Base-by-base conservation (phyloP, 192 early-diverging fungal species). In the Podila epicladia region DNA sequence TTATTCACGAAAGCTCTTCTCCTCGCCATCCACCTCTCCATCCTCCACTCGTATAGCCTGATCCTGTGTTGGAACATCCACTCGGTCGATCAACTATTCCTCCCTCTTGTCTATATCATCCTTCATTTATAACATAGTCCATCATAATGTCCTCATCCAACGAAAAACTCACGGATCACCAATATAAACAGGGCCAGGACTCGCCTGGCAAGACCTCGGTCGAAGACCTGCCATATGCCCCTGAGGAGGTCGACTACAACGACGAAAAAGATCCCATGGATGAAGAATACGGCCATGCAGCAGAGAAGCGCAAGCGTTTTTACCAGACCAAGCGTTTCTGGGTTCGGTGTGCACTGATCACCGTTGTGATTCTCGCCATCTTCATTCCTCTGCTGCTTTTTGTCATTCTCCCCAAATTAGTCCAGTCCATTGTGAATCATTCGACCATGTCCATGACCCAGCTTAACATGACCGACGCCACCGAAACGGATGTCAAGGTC, bases 331-430 rank as follows among this genome's bases (percentile, higher is more conserved):
- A 80, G 49, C 82, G 85, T 15, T 87, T 82, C 65, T 87, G 87
- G 88, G 72, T 83, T 55, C 65, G 73, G 12, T 89, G 88, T 62
- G 26, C 55, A 13, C 49, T 82, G 37, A 74, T 86, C 57, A 60
- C 64, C 13, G 58, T 85, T 33, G 69, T 89, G 24, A 1, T 85
- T 33, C 35, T 87, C 24, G 77, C 83, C 48, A 83, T 87, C 55
- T 50, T 86, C 49, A 76, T 89, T 11, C 82, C 82, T 24, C 58
- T 89, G 15, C 35, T 86, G 57, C 35, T 88, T 48, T 85, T 89
- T 67, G 88, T 89, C 9, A 71, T 83, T 53, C 82, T 89, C 50
- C 88, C 88, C 31, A 83, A 82, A 58, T 64, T 89, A 33, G 83
- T 84, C 8, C 86, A 89, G 68, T 55, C 60, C 13, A 80, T 78